These are phyloP conservation scores for Hamamelis virginiana DNA, from an alignment of 164 flowering plant species.

Conservation along the genomic window DNA sequence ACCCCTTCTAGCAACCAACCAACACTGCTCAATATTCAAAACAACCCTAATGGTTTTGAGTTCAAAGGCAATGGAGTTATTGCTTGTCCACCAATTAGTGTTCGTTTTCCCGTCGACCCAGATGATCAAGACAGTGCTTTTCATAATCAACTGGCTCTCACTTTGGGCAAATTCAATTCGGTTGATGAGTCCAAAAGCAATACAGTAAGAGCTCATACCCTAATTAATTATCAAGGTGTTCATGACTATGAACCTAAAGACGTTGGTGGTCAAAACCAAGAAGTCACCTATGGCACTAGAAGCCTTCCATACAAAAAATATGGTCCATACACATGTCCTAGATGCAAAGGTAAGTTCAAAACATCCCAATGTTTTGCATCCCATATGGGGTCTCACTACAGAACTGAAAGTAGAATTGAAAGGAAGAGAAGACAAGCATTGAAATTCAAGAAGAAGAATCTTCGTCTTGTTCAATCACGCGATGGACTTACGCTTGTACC, in stretches of 20 bases:
- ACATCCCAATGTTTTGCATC: slow-evolving; percentile 21
- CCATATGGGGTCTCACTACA: slow-evolving; percentile 18
- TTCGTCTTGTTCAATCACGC: neutral
- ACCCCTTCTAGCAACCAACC: no score
- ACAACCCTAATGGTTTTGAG: no score
- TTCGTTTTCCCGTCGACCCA: slow-evolving; percentile 5
- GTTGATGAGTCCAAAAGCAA: no score
- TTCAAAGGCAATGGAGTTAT: no score
- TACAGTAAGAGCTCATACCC: no score
- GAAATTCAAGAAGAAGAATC: slow-evolving; percentile 9
- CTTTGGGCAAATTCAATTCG: no score
- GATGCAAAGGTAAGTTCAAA: slow-evolving; percentile 8
- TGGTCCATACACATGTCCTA: slow-evolving; percentile 26
- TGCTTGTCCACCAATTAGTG: no score
- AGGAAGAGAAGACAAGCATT: slow-evolving; percentile 7
- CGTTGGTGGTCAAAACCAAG: neutral
- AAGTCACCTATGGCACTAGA: slow-evolving; percentile 14
- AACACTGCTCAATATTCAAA: no score
- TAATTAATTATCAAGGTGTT: no score
- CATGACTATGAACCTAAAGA: no score
- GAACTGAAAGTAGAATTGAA: slow-evolving; percentile 3
- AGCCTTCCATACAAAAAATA: slow-evolving; percentile 18
- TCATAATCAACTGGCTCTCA: no score
- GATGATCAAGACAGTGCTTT: neutral
- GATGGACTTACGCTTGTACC: neutral